Conservation (phyloP, 75 land plant genomes). For the Adiantum capillusveneris region DNA sequence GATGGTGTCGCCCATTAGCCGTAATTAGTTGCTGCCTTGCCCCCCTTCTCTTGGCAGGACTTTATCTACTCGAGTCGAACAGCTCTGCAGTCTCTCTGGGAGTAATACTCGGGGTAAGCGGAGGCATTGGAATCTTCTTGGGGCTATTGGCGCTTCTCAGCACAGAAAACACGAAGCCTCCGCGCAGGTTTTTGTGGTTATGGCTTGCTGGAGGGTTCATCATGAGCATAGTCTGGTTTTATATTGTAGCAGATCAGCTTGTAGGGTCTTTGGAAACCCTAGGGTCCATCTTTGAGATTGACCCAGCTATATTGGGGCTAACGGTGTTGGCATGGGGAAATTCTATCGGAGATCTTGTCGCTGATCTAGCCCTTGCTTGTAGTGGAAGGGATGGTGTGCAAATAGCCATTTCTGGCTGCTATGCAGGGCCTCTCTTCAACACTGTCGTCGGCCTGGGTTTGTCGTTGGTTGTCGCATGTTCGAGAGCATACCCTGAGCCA, state of each 20-base stretch:
- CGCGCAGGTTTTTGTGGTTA: slow-evolving; percentile 54
- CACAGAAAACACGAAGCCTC: slow-evolving; percentile 55
- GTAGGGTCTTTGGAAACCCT: slow-evolving; percentile 67
- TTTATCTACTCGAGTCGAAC: slow-evolving; percentile 36
- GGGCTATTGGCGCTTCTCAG: slow-evolving; percentile 42
- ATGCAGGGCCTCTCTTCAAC: slow-evolving; percentile 97
- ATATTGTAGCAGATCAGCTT: slow-evolving; percentile 80
- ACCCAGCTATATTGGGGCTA: slow-evolving; percentile 74
- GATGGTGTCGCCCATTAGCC: slow-evolving; percentile 65
- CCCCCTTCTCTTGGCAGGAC: slow-evolving; percentile 61
- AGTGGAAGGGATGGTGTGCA: slow-evolving; percentile 84
- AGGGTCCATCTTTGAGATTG: slow-evolving; percentile 64
- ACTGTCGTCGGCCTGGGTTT: slow-evolving; percentile 72
- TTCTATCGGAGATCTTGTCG: slow-evolving; percentile 91
- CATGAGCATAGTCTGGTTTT: slow-evolving; percentile 93
- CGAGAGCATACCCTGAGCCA: slow-evolving; percentile 38
- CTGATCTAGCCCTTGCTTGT: slow-evolving; percentile 66
- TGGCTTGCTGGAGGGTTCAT: slow-evolving; percentile 87
- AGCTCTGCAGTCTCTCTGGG: slow-evolving; percentile 12
- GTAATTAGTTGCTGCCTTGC: slow-evolving; percentile 64
- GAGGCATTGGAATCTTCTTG: slow-evolving; percentile 10
- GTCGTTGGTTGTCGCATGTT: slow-evolving; percentile 64
- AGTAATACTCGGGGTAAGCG: slow-evolving; percentile 26
- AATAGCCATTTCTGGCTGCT: slow-evolving; percentile 87
- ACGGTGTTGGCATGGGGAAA: slow-evolving; percentile 97